These are phyloP conservation scores for Juncus inflexus DNA, from an alignment of 176 grass and related monocot species.

Conservation along the genomic window DNA sequence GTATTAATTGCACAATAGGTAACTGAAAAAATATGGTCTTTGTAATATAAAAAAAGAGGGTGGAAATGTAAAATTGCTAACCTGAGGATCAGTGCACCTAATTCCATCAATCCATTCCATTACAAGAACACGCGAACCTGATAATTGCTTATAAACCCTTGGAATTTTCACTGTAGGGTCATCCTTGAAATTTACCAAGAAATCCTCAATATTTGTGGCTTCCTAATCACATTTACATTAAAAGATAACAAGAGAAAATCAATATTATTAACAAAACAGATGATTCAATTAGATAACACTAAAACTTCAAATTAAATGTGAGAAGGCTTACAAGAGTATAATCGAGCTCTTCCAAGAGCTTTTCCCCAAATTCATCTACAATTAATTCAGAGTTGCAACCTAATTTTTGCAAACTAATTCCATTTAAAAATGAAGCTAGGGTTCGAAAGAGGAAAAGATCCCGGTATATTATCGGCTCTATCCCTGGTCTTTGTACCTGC, in stretches of 20 bases:
- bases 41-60: not conserved
- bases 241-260: slow-evolving; percentile 4
- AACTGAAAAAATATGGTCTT: not conserved
- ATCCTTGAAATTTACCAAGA: slow-evolving; percentile 89
- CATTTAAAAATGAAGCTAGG: slow-evolving; percentile 91
- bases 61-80: slow-evolving; percentile 29
- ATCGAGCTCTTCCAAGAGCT: slow-evolving; percentile 97
- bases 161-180: slow-evolving; percentile 99
- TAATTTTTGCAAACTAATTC: slow-evolving; percentile 94
- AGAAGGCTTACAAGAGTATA: slow-evolving; percentile 88
- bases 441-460: slow-evolving; percentile 95
- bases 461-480: slow-evolving; percentile 97
- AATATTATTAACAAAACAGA: not conserved
- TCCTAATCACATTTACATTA: slow-evolving; percentile 39
- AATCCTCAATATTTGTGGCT: slow-evolving; percentile 96
- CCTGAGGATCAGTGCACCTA: slow-evolving; percentile 90
- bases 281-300: not conserved
- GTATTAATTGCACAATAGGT: no score
- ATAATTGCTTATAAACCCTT: slow-evolving; percentile 72
- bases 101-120: slow-evolving; percentile 99
- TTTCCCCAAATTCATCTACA: slow-evolving; percentile 98
- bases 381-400: slow-evolving; percentile 99
- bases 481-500: slow-evolving; percentile 89
- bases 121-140: slow-evolving; percentile 76
- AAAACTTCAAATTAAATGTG: slow-evolving; percentile 17